Percentiles rank a stretch among this genome's conserved stretches.
These are phyloP conservation scores for Beta lomatogona DNA, from an alignment of 179 eudicot species.

Conservation along the genomic window DNA sequence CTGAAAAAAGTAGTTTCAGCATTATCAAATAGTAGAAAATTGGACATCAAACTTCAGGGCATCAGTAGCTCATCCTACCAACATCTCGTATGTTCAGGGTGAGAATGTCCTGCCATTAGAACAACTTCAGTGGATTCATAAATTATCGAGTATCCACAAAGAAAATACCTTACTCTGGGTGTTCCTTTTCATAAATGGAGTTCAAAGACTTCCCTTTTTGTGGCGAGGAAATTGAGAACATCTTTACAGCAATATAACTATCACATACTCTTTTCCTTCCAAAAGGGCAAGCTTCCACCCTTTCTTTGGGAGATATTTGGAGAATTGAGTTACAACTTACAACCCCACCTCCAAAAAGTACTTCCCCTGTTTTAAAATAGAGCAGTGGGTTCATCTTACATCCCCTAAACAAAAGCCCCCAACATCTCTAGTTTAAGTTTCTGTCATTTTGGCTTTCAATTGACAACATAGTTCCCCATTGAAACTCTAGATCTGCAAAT, in stretches of 20 bases:
- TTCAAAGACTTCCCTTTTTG: not conserved
- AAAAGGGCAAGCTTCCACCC: too few relatives aligned
- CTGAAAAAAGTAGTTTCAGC: slow-evolving; percentile 41
- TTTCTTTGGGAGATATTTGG: not conserved
- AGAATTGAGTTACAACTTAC: not conserved
- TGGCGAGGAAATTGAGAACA: not conserved
- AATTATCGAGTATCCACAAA: not conserved
- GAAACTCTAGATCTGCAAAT: too few relatives aligned
- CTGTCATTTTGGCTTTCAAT: too few relatives aligned
- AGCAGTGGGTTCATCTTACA: too few relatives aligned
- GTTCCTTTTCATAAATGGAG: not conserved
- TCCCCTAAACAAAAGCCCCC: too few relatives aligned
- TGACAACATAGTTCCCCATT: too few relatives aligned
- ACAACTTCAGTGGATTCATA: not conserved
- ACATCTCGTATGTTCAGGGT: not conserved
- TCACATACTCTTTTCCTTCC: not conserved
- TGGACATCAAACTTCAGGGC: not conserved
- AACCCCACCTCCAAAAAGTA: not conserved
- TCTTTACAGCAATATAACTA: not conserved
- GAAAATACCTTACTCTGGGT: not conserved
- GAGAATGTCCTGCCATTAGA: not conserved
- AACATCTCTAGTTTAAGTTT: too few relatives aligned
- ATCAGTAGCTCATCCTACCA: slow-evolving; percentile 8
- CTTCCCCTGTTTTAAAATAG: too few relatives aligned
- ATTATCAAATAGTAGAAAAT: not conserved